These are phyloP conservation scores for Gloeophyllum trabeum DNA, from an alignment of 768 basidiomycete species.

Conservation along the genomic window DNA sequence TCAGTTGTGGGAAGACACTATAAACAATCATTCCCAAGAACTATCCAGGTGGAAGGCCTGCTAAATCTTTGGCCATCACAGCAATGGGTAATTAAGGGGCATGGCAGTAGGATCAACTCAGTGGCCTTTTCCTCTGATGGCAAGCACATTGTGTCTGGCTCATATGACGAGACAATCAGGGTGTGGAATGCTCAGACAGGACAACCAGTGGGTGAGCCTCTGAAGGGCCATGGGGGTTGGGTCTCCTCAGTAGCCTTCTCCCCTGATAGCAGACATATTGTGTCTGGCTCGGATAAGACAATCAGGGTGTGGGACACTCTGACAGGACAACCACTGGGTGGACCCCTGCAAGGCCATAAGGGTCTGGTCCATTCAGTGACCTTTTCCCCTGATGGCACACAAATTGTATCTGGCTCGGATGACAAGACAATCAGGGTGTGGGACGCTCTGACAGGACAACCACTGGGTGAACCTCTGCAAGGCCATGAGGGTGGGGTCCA, in stretches of 20 bases:
- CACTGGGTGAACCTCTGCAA: neutral
- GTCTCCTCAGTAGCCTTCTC: neutral
- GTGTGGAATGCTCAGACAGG: neutral
- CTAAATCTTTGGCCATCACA: no score
- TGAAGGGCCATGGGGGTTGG: neutral
- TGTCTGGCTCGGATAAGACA: neutral
- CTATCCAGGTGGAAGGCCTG: neutral
- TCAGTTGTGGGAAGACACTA: neutral
- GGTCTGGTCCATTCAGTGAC: conserved; percentile 1
- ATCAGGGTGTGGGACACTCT: neutral
- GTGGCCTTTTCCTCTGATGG: neutral
- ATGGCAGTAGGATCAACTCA: neutral
- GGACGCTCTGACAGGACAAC: neutral
- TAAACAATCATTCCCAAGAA: neutral
- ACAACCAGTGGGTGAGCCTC: no score
- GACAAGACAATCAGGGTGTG: conserved; percentile 3
- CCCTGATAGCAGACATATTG: neutral
- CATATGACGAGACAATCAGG: neutral
- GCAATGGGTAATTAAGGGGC: neutral
- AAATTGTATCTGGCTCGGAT: conserved; percentile 2
- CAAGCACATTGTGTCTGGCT: neutral
- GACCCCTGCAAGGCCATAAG: conserved; percentile 1
- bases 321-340: neutral
- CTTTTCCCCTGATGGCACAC: conserved; percentile 1
- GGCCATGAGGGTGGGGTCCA: neutral